These are phyloP conservation scores for Coemansia umbellata DNA, from an alignment of 192 early-diverging fungal species.

Conservation along the genomic window DNA sequence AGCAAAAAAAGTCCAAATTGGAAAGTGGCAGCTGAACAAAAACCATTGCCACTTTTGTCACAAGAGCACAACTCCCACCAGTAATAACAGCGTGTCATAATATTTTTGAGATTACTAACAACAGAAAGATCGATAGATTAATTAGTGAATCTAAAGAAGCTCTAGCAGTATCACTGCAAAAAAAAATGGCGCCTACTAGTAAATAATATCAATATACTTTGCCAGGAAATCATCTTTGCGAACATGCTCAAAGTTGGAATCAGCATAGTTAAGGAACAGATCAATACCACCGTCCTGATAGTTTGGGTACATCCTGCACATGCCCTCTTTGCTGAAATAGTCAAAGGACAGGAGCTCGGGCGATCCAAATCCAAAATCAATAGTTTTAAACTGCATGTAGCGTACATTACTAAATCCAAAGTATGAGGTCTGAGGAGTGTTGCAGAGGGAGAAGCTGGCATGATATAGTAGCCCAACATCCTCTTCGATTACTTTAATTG, in stretches of 20 bases:
- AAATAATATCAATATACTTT: constrained; percentile 32
- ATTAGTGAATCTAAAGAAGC: too few relatives aligned
- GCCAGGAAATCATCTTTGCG: constrained; percentile 9
- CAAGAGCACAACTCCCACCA: too few relatives aligned
- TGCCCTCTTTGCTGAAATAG: constrained; percentile 33
- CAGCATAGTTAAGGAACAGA: constrained; percentile 31
- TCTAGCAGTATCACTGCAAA: too few relatives aligned
- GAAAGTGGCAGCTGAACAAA: background rate
- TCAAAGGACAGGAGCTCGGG: constrained; percentile 25
- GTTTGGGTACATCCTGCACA: constrained; percentile 30
- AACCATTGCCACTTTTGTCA: too few relatives aligned
- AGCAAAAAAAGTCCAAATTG: too few relatives aligned
- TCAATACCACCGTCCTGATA: constrained; percentile 41
- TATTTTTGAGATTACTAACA: too few relatives aligned
- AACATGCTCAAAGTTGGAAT: constrained; percentile 22
- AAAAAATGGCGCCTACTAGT: too few relatives aligned
- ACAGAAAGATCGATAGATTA: too few relatives aligned
- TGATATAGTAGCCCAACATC: constrained; percentile 35
- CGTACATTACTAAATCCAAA: constrained; percentile 30
- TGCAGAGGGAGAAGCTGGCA: constrained; percentile 21
- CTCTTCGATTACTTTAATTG: constrained; percentile 26
- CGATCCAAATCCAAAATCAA: constrained; percentile 43
- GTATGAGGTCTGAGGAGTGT: constrained; percentile 26
- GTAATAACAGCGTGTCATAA: too few relatives aligned
- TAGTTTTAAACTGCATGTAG: constrained; percentile 24